These are phyloP conservation scores for Combretum micranthum DNA, from an alignment of 345 rosid genomes.

Conservation along the genomic window DNA sequence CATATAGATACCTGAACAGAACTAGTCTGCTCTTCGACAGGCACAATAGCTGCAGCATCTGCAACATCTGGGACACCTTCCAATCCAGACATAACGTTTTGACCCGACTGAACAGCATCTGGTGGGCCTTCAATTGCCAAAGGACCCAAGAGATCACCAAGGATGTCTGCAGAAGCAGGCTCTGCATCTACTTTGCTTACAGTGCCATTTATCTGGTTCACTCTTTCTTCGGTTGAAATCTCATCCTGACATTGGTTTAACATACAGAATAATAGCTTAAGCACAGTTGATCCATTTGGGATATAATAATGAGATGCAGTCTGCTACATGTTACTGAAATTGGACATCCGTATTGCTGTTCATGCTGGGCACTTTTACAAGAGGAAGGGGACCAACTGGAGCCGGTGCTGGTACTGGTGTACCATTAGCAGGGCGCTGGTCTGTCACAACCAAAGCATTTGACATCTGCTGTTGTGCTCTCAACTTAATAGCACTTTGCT, in stretches of 20 bases:
- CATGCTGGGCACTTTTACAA: constrained; percentile 70
- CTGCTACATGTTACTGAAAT: constrained; percentile 3
- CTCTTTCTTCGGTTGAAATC: constrained; percentile 34
- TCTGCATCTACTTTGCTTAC: constrained; percentile 46
- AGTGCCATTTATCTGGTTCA: constrained; percentile 53
- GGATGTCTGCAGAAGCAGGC: constrained; percentile 57
- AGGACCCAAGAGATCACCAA: constrained; percentile 78
- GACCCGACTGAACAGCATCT: constrained; percentile 41
- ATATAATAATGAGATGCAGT: not conserved
- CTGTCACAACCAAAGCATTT: constrained; percentile 85
- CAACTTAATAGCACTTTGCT: constrained; percentile 97
- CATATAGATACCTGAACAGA: constrained; percentile 54
- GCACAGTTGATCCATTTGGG: not conserved
- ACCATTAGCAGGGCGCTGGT: constrained; percentile 59
- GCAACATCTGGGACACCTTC: constrained; percentile 44
- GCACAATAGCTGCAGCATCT: constrained; percentile 79
- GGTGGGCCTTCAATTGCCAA: constrained; percentile 91
- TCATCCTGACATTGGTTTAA: constrained; percentile 39
- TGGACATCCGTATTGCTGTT: constrained; percentile 38
- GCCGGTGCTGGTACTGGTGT: constrained; percentile 56
- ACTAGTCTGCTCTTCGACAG: constrained; percentile 55
- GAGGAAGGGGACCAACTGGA: constrained; percentile 42
- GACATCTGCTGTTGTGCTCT: constrained; percentile 90
- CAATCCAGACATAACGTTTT: constrained; percentile 27
- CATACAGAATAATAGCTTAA: constrained; percentile 1